Evolutionary conservation across 805 yeast species (phyloP).

Genomic region (Torulaspora indica): DNA sequence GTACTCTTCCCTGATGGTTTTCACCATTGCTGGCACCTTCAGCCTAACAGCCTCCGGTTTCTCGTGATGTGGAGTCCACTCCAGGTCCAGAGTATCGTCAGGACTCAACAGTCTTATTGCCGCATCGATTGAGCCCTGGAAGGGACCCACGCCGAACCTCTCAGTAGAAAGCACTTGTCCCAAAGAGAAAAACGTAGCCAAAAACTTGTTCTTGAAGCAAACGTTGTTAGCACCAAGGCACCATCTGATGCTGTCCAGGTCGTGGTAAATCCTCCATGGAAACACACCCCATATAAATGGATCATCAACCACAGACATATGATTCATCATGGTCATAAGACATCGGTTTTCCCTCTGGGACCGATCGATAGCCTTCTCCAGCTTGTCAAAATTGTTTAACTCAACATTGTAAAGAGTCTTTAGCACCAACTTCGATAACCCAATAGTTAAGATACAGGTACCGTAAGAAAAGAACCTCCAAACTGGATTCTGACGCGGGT

Average conservation of each 20-base stretch:
- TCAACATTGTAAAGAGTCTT: conserved; percentile 59
- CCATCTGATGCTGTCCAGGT: conserved; percentile 77
- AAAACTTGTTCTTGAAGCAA: conserved; percentile 59
- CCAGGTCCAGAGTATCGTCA: conserved; percentile 53
- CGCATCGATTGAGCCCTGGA: conserved; percentile 86
- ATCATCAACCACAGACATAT: conserved; percentile 87
- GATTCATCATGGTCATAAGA: conserved; percentile 83
- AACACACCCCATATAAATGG: conserved; percentile 85
- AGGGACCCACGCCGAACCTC: conserved; percentile 89
- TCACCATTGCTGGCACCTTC: conserved; percentile 2
- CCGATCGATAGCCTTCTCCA: conserved; percentile 59
- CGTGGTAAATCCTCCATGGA: conserved; percentile 62
- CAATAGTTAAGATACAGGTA: conserved; percentile 63
- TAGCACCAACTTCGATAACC: conserved; percentile 57
- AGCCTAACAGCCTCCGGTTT: not conserved
- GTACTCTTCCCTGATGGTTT: conserved; percentile 31
- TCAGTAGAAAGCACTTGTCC: conserved; percentile 87
- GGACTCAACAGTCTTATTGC: conserved; percentile 75
- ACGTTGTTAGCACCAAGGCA: conserved; percentile 90
- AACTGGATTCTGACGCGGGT: conserved; percentile 51
- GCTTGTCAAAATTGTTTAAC: conserved; percentile 55
- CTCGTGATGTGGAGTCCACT: conserved; percentile 35
- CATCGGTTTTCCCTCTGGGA: conserved; percentile 68
- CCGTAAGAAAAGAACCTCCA: conserved; percentile 70
- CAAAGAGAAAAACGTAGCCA: conserved; percentile 64